Percentiles rank a stretch among this genome's conserved stretches.
phyloP scores from a whole-genome alignment of 2,329 filamentous ascomycete species.

The Alternaria sp. region DNA sequence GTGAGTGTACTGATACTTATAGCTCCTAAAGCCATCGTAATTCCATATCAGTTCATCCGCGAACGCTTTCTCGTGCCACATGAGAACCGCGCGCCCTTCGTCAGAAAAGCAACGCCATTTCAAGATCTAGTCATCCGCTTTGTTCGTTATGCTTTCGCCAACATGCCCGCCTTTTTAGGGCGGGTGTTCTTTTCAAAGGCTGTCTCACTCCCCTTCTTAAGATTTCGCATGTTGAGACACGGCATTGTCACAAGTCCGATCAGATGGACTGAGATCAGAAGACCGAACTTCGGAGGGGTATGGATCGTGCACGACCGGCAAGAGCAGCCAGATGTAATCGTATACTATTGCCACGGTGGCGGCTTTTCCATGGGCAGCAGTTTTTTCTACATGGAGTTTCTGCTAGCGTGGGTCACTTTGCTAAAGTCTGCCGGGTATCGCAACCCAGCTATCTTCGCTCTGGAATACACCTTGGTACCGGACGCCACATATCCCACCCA shows the following conservation, averaged over 20 bases:
- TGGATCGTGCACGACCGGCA: slow-evolving; percentile 72
- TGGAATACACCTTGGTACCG: slow-evolving; percentile 83
- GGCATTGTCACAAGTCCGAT: slow-evolving; percentile 70
- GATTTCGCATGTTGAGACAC: slow-evolving; percentile 78
- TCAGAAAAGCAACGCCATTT: slow-evolving; percentile 74
- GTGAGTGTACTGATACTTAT: slow-evolving; percentile 38
- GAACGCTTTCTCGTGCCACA: slow-evolving; percentile 63
- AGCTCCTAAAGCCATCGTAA: slow-evolving; percentile 59
- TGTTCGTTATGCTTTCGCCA: slow-evolving; percentile 78
- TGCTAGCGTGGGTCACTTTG: slow-evolving; percentile 74
- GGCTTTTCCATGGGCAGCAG: slow-evolving; percentile 84
- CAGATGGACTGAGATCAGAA: slow-evolving; percentile 68
- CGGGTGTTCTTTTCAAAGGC: slow-evolving; percentile 79
- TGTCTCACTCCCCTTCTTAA: slow-evolving; percentile 76
- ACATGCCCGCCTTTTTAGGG: slow-evolving; percentile 72
- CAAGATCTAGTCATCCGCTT: slow-evolving; percentile 80
- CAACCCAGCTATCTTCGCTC: slow-evolving; percentile 80
- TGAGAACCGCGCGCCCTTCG: slow-evolving; percentile 66
- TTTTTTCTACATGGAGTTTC: slow-evolving; percentile 84
- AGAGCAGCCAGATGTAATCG: slow-evolving; percentile 73
- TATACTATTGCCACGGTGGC: slow-evolving; percentile 85
- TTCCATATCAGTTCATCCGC: slow-evolving; percentile 66
- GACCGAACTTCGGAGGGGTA: slow-evolving; percentile 67
- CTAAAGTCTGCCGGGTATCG: slow-evolving; percentile 70
- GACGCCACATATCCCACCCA: slow-evolving; percentile 77